Evolutionary conservation across 768 basidiomycete genomes (phyloP).

Genomic region (Lactarius psammicola): DNA sequence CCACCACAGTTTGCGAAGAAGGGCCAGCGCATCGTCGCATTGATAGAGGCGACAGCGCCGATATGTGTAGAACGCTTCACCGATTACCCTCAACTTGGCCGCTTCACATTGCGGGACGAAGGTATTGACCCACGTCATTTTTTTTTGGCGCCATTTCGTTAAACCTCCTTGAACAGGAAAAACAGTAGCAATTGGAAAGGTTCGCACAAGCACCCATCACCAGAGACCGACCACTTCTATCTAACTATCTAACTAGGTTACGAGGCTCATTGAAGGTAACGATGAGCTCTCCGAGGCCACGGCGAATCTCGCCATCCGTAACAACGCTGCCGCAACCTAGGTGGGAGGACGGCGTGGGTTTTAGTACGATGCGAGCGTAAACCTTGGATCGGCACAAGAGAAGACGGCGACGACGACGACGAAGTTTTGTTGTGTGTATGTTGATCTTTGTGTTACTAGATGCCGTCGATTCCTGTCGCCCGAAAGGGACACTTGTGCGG

Average conservation of each 20-base stretch:
- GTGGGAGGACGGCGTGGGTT: neutral
- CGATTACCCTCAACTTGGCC: slow-evolving; percentile 91
- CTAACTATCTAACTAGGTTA: slow-evolving; percentile 47
- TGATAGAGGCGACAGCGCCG: slow-evolving; percentile 76
- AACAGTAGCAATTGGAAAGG: slow-evolving; percentile 93
- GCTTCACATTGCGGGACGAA: slow-evolving; percentile 97
- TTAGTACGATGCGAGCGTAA: neutral
- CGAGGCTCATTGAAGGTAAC: slow-evolving; percentile 59
- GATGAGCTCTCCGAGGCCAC: slow-evolving; percentile 66
- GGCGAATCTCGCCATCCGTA: slow-evolving; percentile 36
- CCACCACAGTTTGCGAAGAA: slow-evolving; percentile 94
- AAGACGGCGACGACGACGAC: neutral
- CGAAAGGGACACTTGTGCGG: neutral
- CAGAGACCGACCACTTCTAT: neutral
- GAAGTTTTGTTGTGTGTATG: neutral
- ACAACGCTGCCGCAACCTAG: neutral
- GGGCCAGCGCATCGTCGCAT: slow-evolving; percentile 91
- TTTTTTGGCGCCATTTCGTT: neutral
- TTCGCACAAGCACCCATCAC: slow-evolving; percentile 36
- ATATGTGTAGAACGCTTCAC: slow-evolving; percentile 87
- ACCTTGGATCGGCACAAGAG: neutral
- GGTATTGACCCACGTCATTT: slow-evolving; percentile 47
- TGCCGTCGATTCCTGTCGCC: neutral
- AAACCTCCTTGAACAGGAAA: slow-evolving; percentile 49
- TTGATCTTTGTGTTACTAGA: neutral